Conservation (phyloP, 495 filamentous ascomycete genomes). For the Aspergillus bertholletiae region DNA sequence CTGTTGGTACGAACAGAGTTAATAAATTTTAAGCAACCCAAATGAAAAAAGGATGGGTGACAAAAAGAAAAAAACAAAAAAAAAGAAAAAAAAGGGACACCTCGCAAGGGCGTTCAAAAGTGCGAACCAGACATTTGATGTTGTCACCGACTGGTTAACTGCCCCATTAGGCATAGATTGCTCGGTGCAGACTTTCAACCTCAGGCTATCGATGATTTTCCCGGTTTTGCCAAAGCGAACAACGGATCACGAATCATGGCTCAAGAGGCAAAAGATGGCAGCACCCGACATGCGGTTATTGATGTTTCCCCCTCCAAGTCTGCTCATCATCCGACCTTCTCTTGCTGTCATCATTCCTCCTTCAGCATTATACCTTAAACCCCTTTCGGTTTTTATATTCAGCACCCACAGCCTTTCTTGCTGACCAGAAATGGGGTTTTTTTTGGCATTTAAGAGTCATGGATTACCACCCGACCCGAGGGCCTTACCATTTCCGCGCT, state of each 20-base stretch:
- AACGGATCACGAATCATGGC: neutral
- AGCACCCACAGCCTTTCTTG: neutral
- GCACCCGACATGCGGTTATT: neutral
- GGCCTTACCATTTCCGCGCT: neutral
- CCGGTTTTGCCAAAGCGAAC: slow-evolving; percentile 1
- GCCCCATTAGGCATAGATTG: neutral
- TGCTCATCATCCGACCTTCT: slow-evolving; percentile 2
- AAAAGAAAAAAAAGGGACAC: neutral
- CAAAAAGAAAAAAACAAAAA: neutral
- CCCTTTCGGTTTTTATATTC: neutral
- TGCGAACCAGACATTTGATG: neutral
- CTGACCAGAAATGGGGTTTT: neutral
- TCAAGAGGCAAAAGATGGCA: neutral
- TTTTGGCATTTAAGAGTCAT: neutral
- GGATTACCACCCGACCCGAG: neutral
- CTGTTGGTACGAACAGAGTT: neutral
- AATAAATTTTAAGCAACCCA: no score
- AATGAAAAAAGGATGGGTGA: neutral
- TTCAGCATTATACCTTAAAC: neutral
- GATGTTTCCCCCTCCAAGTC: neutral
- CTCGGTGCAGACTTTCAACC: neutral
- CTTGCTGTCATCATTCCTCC: neutral
- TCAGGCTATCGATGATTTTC: neutral
- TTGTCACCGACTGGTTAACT: neutral
- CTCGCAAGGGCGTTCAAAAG: neutral